These are phyloP conservation scores for Pedinophyceae sp. DNA, from an alignment of 139 green algal species.

Conservation along the genomic window DNA sequence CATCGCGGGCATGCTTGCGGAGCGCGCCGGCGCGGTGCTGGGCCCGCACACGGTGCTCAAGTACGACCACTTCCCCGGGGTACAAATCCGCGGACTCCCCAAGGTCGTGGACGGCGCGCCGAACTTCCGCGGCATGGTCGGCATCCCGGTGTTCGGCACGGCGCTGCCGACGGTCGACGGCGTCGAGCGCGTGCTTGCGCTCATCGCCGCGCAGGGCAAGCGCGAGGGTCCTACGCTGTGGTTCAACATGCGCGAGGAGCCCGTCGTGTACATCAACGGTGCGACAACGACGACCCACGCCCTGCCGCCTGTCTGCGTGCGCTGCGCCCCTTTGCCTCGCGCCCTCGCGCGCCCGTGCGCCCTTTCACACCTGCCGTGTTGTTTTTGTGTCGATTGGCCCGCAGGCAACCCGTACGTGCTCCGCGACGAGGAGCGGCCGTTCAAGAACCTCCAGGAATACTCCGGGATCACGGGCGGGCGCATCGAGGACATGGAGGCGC, in stretches of 20 bases:
- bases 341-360: too few species aligned
- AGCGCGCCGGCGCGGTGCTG: conserved; percentile 45
- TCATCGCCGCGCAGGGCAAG: conserved; percentile 16
- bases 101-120: conserved; percentile 30
- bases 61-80: conserved; percentile 70
- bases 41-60: conserved; percentile 73
- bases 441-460: conserved; percentile 93
- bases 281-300: too few species aligned
- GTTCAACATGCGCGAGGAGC: conserved; percentile 93
- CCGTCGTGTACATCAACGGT: conserved; percentile 85
- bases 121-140: conserved; percentile 57
- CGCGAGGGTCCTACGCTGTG: too few species aligned
- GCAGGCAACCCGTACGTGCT: conserved; percentile 92
- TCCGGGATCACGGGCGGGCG: conserved; percentile 60
- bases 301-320: too few species aligned
- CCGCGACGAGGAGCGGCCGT: conserved; percentile 65
- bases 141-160: conserved; percentile 61
- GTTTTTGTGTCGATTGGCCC: too few species aligned
- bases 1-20: too few species aligned
- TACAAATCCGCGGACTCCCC: conserved; percentile 19
- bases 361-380: too few species aligned
- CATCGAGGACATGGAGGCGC: conserved; percentile 78
- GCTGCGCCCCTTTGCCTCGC: too few species aligned
- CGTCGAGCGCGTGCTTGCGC: conserved; percentile 45
- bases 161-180: conserved; percentile 76